Conservation (phyloP, 257 asterid species). For the Primulina huaijiensis region DNA sequence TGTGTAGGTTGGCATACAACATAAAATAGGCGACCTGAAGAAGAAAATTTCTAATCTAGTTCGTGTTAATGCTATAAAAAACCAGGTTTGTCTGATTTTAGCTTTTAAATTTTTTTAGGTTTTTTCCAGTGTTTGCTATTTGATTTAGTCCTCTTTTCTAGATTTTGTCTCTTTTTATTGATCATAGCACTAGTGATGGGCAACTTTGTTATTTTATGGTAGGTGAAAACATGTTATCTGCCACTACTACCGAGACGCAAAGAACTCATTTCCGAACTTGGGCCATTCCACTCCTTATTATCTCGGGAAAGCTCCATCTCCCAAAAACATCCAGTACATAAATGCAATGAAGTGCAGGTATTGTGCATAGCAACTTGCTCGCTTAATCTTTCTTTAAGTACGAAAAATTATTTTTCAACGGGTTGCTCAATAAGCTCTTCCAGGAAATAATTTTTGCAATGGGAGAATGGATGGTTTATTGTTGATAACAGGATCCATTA, state of each 20-base stretch:
- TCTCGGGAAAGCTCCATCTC: constrained; percentile 45
- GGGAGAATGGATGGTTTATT: background rate
- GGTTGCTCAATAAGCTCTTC: background rate
- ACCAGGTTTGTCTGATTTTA: constrained; percentile 55
- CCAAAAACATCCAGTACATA: constrained; percentile 66
- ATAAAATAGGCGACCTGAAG: constrained; percentile 57
- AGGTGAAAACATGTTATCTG: constrained; percentile 65
- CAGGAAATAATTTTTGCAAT: background rate
- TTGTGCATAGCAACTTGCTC: background rate
- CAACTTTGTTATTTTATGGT: constrained; percentile 17
- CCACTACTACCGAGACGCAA: constrained; percentile 68
- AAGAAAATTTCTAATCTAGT: constrained; percentile 57
- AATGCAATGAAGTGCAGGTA: constrained; percentile 86
- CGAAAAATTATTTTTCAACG: background rate
- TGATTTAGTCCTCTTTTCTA: background rate
- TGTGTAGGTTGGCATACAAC: constrained; percentile 82
- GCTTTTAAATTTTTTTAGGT: background rate
- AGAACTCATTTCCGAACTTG: constrained; percentile 64
- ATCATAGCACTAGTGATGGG: too few species aligned
- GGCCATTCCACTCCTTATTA: constrained; percentile 59
- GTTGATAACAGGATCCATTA: background rate
- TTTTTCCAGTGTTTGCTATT: background rate
- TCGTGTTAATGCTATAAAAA: constrained; percentile 49
- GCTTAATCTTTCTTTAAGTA: constrained; percentile 7
- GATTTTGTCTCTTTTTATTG: too few species aligned